Base-by-base conservation (phyloP, 768 basidiomycete species). In the Tephrocybe sp. region DNA sequence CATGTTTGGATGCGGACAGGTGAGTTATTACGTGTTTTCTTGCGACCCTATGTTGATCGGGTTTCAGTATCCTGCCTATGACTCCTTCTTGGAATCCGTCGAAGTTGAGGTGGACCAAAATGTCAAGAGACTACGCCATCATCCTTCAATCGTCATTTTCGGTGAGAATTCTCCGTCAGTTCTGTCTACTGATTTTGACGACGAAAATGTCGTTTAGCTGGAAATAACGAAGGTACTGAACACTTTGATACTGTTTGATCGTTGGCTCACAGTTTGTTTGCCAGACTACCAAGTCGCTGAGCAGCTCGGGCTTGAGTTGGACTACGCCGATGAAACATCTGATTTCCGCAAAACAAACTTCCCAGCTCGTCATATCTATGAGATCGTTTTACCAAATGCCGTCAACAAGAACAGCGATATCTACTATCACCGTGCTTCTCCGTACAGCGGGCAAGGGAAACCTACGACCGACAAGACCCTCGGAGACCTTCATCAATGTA, bases 1-100 rank as follows among this genome's bases (percentile, higher is more conserved):
- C 68, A 87, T 91, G 87, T 98, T 98, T 65, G 93, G 86, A 26
- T 97, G 95, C 64, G 95, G 94, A 22, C 90, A 92, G 74, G 87
- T 89, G 52, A 13, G 70, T 56, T 49, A 13, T 19, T 41, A 26
- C 25, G 40, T 47, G 18, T 25, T 18, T 28, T 15, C 7, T 27
- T 37, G 21, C 56, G 5, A 25, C 35, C n/a, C n/a, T n/a, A n/a
- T 37, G 32, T 47, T 24, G 18, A 32, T 15, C 5, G 24, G 4
- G 11, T 2, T 34, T 27, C 62, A 92, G 84, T 96, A 97, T 63
- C 94, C 94, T 0, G 94, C 91, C 3, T 86, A 95, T 60, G 83
- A 92, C 52, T 78, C 84, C 6, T 87, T 95, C 61, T 58, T 92
- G 30, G 75, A 78, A 30, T 86, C 82, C 19, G 85, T 97, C 22